Evolutionary conservation across 768 basidiomycete genomes (phyloP), one percentile per base, ranked within the genome.

Genomic region (Termitomyces sp.): DNA sequence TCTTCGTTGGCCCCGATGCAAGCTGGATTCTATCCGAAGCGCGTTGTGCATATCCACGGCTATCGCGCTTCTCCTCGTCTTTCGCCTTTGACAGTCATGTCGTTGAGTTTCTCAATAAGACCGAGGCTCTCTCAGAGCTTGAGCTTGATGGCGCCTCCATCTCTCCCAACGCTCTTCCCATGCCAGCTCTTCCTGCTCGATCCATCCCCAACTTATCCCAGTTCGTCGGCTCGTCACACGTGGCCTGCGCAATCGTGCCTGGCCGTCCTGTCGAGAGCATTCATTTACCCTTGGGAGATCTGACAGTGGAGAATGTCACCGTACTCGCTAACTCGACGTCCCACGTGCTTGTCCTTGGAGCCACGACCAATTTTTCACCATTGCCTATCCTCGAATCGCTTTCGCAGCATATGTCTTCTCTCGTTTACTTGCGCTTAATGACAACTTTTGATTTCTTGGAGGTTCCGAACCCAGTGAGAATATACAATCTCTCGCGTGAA

Each of bases 381-480:
- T 72, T 83, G 15, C 68, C 77, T n/a, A 74, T 89, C 45, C 74
- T 91, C 46, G 75, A 77, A 55, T 69, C 73, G 31, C 76, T 91
- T 55, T 79, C 80, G 40, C 71, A 70, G 48, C 76, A 79, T 59
- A 78, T 89, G 68, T 81, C 82, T 8, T 73, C 78, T 63, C 77
- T 91, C 45, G 77, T 77, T 31, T 86, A 84, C 69, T 80, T 91
- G 53, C 82, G 85, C 47, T 73, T 91, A 65, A 84, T 84, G 70
- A 80, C 80, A 42, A 83, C 78, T 5, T 79, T 75, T 44, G 75
- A 70, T 66, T 77, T 83, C 62, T 70, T 72, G 55, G 75, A 78
- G 56, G 71, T 75, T 60, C 81, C 80, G 60, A 72, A 78, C 60
- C 65, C 74, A 66, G 84, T 86, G 70, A 73, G 81, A 71, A 41